These are phyloP conservation scores for Cladobotryum mycophilum DNA, from an alignment of 2,329 filamentous ascomycete species.

Conservation along the genomic window DNA sequence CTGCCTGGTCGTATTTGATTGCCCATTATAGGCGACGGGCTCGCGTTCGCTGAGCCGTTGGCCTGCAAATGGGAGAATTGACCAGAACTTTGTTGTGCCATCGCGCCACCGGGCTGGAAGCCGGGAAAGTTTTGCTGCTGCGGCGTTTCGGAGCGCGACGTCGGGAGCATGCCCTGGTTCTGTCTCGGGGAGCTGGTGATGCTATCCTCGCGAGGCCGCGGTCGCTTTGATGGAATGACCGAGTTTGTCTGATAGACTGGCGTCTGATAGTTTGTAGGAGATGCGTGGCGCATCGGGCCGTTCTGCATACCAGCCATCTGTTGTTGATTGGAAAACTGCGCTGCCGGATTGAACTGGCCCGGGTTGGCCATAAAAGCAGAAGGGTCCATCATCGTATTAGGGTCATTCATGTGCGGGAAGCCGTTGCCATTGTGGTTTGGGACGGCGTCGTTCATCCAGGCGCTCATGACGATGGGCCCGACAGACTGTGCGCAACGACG, in stretches of 20 bases:
- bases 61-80: constrained; percentile 80
- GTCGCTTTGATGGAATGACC: constrained; percentile 84
- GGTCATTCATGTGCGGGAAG: constrained; percentile 59
- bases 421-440: constrained; percentile 65
- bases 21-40: constrained; percentile 86
- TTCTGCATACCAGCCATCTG: constrained; percentile 67
- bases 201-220: constrained; percentile 75
- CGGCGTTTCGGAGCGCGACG: constrained; percentile 87
- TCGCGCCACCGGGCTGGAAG: constrained; percentile 59
- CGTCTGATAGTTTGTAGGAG: constrained; percentile 52
- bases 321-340: constrained; percentile 48
- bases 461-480: constrained; percentile 55
- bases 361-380: constrained; percentile 56
- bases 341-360: constrained; percentile 52
- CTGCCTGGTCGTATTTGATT: constrained; percentile 68
- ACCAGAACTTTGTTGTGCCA: constrained; percentile 54
- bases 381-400: constrained; percentile 61
- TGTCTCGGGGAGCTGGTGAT: constrained; percentile 75
- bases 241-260: constrained; percentile 72
- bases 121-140: constrained; percentile 68
- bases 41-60: constrained; percentile 74
- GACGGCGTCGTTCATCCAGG: constrained; percentile 67
- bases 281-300: constrained; percentile 75
- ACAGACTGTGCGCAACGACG: constrained; percentile 38
- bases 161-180: constrained; percentile 65